Conservation (phyloP, 1,284 basidiomycete species). For the Rhodotorula sp. region DNA sequence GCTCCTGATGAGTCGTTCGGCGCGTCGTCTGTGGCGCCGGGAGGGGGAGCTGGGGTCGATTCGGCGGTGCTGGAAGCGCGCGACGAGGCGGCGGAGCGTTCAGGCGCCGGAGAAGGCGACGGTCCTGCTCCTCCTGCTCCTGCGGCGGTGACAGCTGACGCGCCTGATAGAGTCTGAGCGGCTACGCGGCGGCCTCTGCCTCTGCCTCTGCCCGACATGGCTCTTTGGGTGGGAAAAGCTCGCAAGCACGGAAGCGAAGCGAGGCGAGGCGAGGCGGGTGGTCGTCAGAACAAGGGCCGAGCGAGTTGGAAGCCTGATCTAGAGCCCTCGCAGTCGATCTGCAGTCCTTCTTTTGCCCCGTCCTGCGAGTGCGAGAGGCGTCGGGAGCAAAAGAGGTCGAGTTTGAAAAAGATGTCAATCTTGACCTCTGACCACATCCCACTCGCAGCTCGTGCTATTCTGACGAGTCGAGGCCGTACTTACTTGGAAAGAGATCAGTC, state of each 20-base stretch:
- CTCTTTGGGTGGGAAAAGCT: no score
- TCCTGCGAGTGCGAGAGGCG: no score
- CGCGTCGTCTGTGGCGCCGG: background rate
- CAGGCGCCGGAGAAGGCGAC: conserved; percentile 22
- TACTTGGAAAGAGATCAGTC: background rate
- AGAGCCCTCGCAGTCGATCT: no score
- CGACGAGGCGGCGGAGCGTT: conserved; percentile 6
- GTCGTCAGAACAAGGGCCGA: no score
- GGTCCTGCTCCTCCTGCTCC: background rate
- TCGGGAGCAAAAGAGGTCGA: no score
- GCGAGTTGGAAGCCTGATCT: no score
- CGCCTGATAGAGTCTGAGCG: conserved; percentile 17
- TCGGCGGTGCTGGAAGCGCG: conserved; percentile 3
- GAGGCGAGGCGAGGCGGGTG: no score
- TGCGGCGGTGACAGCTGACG: background rate
- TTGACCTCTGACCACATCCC: no score
- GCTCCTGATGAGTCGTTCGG: background rate
- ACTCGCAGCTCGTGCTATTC: background rate
- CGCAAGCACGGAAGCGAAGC: background rate
- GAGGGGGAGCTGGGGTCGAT: background rate
- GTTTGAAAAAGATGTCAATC: no score
- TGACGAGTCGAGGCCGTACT: background rate
- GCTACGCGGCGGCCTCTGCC: conserved; percentile 19
- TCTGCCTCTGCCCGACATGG: conserved; percentile 21
- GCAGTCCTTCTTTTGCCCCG: no score